Evolutionary conservation across 1,284 basidiomycete species (phyloP), one percentile per base, ranked within the genome.

Genomic region (Heterobasidion occidentale): DNA sequence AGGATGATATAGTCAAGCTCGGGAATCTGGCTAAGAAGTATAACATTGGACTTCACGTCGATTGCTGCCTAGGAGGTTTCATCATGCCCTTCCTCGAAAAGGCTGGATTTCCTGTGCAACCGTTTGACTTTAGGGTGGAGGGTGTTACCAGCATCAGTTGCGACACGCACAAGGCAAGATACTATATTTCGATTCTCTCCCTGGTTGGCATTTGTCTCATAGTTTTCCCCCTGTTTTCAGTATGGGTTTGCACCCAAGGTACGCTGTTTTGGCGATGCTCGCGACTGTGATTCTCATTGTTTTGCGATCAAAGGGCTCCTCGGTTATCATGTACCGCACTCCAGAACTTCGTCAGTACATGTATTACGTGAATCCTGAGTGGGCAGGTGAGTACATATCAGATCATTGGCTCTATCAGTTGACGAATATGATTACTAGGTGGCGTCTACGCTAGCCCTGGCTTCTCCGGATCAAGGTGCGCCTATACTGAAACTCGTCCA

Each of bases 41-140:
- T 70, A 88, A 89, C 20, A 79, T 95, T 56, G 92, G 94, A 2
- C 72, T 98, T 33, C 97, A 99, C 69, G 95, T 97, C 58, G 92
- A 95, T 64, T 94, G 92, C 70, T 97, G 94, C 69, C 77, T 97
- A 15, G 94, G 94, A 2, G 90, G 88, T 53, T 96, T 97, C 72
- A 88, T 97, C 62, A 81, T 97, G 61, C 91, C 94, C 0, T 98
- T 92, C 77, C 78, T 97, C 44, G 87, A 91, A 62, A 71, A 76
- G 59, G 73, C 75, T 6, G 76, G 76, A 1, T 77, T 72, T 64
- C 65, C 71, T 5, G 65, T 69, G 9, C 62, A 64, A 58, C 68
- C 67, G 1, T 97, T 96, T 65, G 94, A 97, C 71, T 98, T 98
- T 70, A 75, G 85, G n/a, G 85, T 97, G 0, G 77, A 81, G 7